Base-by-base conservation (phyloP, 2,329 filamentous ascomycete species). In the Eutypa lata region DNA sequence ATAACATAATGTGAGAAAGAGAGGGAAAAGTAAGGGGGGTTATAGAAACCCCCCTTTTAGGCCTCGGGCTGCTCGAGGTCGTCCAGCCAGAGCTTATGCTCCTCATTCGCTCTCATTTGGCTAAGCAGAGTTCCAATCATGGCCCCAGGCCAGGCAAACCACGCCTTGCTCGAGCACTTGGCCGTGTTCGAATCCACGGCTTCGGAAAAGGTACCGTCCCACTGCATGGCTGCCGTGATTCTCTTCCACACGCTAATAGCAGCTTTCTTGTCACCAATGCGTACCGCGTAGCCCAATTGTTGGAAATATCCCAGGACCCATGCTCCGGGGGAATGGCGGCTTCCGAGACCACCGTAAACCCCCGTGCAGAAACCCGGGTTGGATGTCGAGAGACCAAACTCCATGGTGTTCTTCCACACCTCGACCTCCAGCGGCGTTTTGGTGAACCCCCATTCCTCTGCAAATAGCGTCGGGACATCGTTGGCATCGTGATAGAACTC, bases 291-390 rank as follows among this genome's bases (percentile, higher is more conserved):
- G n/a, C 26, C 51, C 48, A 58, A 52, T 40, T 62, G 55, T 35
- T 62, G 58, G 28, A 54, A 59, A 48, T 59, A 58, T 1, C 59
- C 58, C 11, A 62, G 57, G 22, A 55, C 48, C 59, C 59, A 61
- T 1, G 58, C 47, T 0, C 57, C 59, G 4, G 48, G 42, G 35
- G 46, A 52, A 35, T 61, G 58, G 7, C 55, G 54, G 38, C 54
- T 56, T 4, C 58, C 59, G 2, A 61, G 49, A 1, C 58, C 59
- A 11, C 52, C 48, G n/a, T 61, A 61, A 2, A 42, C 46, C 28
- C 52, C 53, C 7, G 11, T 14, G 35, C 22, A 50, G 24, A 21
- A 50, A 7, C 54, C 57, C 51, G 13, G 37, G 47, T 60, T 60
- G 40, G 19, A 45, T 3, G 58, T 49, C 6, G 55, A 61, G 16